Evolutionary conservation across 2,329 filamentous ascomycete species (phyloP).

Genomic region (Hymenoscyphus albidus): DNA sequence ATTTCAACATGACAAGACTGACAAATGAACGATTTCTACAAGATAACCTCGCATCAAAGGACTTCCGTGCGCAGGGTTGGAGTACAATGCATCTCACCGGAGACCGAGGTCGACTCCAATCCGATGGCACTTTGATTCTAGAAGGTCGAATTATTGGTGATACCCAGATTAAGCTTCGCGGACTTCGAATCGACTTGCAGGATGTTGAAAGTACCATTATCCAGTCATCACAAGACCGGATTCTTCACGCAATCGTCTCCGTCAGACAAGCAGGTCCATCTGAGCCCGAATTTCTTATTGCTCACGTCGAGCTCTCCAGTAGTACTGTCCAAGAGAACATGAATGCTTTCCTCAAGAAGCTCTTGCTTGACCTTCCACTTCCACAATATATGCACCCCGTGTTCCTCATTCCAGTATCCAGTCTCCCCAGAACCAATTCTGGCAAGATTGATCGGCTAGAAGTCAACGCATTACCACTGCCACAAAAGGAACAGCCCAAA

Average conservation of each 20-base stretch:
- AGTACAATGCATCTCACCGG: slow-evolving; percentile 36
- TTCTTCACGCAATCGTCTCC: not conserved
- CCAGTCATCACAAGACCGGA: not conserved
- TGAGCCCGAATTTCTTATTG: not conserved
- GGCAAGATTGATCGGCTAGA: not conserved
- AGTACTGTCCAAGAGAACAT: not conserved
- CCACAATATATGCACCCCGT: slow-evolving; percentile 3
- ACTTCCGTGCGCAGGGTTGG: not conserved
- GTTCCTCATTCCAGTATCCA: not conserved
- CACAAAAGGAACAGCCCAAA: not conserved
- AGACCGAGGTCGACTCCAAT: slow-evolving; percentile 37
- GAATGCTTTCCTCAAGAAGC: not conserved
- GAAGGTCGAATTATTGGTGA: slow-evolving; percentile 35
- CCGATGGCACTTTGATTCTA: slow-evolving; percentile 31
- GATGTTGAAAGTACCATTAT: slow-evolving; percentile 36
- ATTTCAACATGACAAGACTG: slow-evolving; percentile 29
- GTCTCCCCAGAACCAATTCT: not conserved
- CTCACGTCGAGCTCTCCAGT: not conserved
- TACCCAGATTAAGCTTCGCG: slow-evolving; percentile 33
- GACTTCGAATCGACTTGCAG: slow-evolving; percentile 33
- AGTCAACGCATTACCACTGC: not conserved
- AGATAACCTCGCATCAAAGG: not conserved
- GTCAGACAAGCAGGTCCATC: not conserved
- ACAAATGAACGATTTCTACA: not conserved
- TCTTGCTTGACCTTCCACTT: not conserved